phyloP scores from a whole-genome alignment of 2,329 filamentous ascomycete species.

The Colletotrichum lindemuthianum region DNA sequence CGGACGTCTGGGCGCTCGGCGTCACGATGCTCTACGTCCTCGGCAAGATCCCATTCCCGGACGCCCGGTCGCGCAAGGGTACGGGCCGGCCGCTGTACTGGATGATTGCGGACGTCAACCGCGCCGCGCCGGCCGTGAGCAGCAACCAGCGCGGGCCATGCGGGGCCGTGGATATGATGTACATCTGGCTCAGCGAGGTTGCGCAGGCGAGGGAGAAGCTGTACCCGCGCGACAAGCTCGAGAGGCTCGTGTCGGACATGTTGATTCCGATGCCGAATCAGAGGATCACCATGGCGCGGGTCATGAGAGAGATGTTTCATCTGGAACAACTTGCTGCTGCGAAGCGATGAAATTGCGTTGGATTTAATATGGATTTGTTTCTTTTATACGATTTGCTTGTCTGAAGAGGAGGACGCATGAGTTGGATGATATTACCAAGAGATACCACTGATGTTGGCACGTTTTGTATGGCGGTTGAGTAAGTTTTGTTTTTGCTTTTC shows the following conservation, averaged over 20 bases:
- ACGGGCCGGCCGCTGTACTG: constrained; percentile 64
- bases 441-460: constrained; percentile 35
- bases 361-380: constrained; percentile 25
- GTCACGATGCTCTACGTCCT: constrained; percentile 70
- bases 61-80: constrained; percentile 56
- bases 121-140: constrained; percentile 47
- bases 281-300: constrained; percentile 64
- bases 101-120: constrained; percentile 67
- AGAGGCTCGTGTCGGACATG: constrained; percentile 65
- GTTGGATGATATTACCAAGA: constrained; percentile 29
- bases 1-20: constrained; percentile 69
- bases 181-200: constrained; percentile 65
- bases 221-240: constrained; percentile 58
- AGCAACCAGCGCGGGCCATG: constrained; percentile 41
- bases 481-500: neutral
- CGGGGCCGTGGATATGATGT: constrained; percentile 61
- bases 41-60: constrained; percentile 65
- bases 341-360: constrained; percentile 19
- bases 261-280: constrained; percentile 60
- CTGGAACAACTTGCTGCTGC: constrained; percentile 26
- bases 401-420: neutral
- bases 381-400: neutral
- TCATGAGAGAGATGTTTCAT: constrained; percentile 55
- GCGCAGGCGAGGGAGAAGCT: constrained; percentile 58
- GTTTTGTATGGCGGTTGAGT: neutral